Evolutionary conservation across 2,329 filamentous ascomycete genomes (phyloP), one percentile per base, ranked within the genome.

Genomic region (Fusarium tricinctum): DNA sequence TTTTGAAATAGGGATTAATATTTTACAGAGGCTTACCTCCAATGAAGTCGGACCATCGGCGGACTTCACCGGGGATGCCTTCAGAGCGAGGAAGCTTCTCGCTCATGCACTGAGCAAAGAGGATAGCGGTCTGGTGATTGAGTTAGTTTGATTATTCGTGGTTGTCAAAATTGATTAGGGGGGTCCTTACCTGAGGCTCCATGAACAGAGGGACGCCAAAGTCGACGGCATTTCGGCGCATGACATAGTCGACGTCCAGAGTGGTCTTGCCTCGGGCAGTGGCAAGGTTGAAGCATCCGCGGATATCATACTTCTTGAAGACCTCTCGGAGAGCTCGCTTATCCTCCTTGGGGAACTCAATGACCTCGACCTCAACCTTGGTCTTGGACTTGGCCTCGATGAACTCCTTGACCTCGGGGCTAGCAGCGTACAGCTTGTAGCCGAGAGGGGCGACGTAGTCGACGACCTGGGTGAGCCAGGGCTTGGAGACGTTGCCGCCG

Each of bases 191-290:
- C 91, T 96, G 95, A 55, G 94, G 93, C 84, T 98, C 95, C 94
- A 97, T 97, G 81, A 99, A 98, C 58, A 99, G 85, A 48, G 96
- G 96, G 32, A 98, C 94, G 73, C 95, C 95, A 80, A 99, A 99
- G 83, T 99, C 96, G 58, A 99, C 96, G 28, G 96, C 96, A 78
- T 99, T 99, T 78, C 96, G 89, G 76, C 96, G 89, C 95, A 98
- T 98, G 58, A 99, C 94, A 76, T 99, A 99, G 84, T 99, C 94
- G 76, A 97, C 93, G 78, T 99, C 96, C 65, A 92, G 84, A 64
- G 93, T 85, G 38, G 92, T 95, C 85, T 92, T 94, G 64, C 90
- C 96, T 76, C 94, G 87, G 72, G 88, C 88, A 81, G 91, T 89
- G 61, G 95, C 94, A 75, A 99, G 84, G 85, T 98, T 98, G 87